These are phyloP conservation scores for Trametes versicolor DNA, from an alignment of 1,284 basidiomycete genomes.

Conservation along the genomic window DNA sequence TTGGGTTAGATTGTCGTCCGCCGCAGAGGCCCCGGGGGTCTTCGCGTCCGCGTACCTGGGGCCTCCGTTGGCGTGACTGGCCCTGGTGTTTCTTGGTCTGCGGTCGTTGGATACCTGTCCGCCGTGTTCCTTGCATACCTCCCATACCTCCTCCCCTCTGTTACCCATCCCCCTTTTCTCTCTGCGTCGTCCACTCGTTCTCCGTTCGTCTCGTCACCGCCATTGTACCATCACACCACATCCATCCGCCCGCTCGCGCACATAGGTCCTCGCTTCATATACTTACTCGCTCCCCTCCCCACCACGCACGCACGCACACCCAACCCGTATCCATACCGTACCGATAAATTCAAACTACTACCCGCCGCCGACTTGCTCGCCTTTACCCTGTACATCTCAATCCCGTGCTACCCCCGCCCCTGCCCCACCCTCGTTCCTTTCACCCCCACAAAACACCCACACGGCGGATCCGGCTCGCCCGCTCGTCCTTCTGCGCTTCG, in stretches of 20 bases:
- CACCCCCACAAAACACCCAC: background rate
- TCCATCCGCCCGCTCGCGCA: conserved; percentile 27
- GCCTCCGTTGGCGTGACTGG: conserved; percentile 6
- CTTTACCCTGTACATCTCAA: conserved; percentile 31
- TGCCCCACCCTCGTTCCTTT: background rate
- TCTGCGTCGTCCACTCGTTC: conserved; percentile 32
- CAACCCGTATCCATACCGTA: conserved; percentile 32
- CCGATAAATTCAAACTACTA: conserved; percentile 27
- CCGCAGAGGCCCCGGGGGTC: conserved; percentile 12
- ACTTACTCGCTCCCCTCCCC: conserved; percentile 6
- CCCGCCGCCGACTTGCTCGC: conserved; percentile 23
- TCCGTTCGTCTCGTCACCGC: conserved; percentile 5
- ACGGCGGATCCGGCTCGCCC: conserved; percentile 2
- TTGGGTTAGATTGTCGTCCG: conserved; percentile 26
- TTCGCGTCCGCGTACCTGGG: conserved; percentile 3
- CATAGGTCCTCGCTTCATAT: conserved; percentile 33
- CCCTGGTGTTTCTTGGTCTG: conserved; percentile 22
- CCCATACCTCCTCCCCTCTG: background rate
- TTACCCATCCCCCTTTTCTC: background rate
- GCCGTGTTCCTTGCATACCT: conserved; percentile 2
- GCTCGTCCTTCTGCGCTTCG: conserved; percentile 14
- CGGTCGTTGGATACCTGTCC: conserved; percentile 14
- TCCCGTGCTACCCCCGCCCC: background rate
- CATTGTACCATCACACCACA: conserved; percentile 32
- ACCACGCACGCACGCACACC: conserved; percentile 3